Conservation (phyloP, 2,329 filamentous ascomycete genomes). For the Bretziella fagacearum region DNA sequence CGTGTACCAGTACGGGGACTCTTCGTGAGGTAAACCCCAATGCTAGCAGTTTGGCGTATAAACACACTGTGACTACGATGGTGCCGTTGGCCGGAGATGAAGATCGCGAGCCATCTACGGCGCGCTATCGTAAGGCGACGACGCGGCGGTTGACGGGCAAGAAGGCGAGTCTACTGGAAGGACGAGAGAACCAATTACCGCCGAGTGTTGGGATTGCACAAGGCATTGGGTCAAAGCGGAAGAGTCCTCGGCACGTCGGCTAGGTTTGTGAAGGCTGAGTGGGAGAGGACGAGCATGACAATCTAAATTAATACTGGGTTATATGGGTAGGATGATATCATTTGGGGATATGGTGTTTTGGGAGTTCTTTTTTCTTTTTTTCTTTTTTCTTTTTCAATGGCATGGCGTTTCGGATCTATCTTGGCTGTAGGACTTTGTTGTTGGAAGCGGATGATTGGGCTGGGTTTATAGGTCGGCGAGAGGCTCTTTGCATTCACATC, state of each 20-base stretch:
- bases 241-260: background rate
- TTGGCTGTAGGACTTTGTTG: no score
- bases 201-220: background rate
- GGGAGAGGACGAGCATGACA: no score
- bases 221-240: background rate
- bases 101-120: background rate
- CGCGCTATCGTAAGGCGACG: background rate
- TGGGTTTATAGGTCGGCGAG: no score
- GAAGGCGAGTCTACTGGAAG: conserved; percentile 10
- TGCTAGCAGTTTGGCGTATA: conserved; percentile 2
- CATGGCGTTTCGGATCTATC: background rate
- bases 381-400: conserved; percentile 4
- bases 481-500: no score
- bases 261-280: background rate
- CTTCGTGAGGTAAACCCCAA: conserved; percentile 41
- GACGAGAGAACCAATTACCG: conserved; percentile 8
- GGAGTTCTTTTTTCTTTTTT: background rate
- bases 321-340: background rate
- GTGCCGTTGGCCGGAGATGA: conserved; percentile 6
- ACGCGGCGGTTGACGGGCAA: conserved; percentile 8
- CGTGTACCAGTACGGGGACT: conserved; percentile 20
- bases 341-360: background rate
- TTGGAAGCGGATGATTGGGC: no score
- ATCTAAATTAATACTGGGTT: background rate
- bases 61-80: conserved; percentile 11